Percentiles rank a stretch among this genome's conserved stretches.
These are phyloP conservation scores for Boletus huronensis DNA, from an alignment of 768 basidiomycete species.

Conservation along the genomic window DNA sequence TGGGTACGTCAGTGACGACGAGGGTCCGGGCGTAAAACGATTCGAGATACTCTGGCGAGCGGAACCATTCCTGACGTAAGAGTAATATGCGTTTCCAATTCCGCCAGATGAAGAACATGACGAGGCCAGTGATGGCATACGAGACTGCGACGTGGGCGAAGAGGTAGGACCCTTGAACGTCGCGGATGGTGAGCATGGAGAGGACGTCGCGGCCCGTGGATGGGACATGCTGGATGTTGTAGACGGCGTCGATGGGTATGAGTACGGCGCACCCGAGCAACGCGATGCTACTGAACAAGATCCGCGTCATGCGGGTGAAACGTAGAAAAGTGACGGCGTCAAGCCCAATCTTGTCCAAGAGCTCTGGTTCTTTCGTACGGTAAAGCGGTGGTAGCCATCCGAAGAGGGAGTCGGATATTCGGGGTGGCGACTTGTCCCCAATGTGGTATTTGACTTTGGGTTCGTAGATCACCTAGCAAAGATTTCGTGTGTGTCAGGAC, in stretches of 20 bases:
- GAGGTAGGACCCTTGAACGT: slow-evolving; percentile 66
- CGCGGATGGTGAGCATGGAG: slow-evolving; percentile 82
- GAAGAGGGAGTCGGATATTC: slow-evolving; percentile 76
- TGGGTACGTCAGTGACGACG: slow-evolving; percentile 74
- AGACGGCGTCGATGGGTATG: slow-evolving; percentile 82
- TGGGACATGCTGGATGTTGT: slow-evolving; percentile 69
- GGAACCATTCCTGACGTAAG: slow-evolving; percentile 85
- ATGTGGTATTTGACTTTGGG: slow-evolving; percentile 91
- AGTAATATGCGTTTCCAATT: slow-evolving; percentile 78
- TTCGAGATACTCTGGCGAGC: slow-evolving; percentile 80
- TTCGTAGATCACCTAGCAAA: slow-evolving; percentile 74
- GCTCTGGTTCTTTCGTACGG: slow-evolving; percentile 81
- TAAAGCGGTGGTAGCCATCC: slow-evolving; percentile 90
- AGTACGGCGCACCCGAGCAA: slow-evolving; percentile 66
- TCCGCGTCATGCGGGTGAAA: slow-evolving; percentile 82
- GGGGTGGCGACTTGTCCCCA: slow-evolving; percentile 72
- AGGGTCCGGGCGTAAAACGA: slow-evolving; percentile 95
- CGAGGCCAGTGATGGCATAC: slow-evolving; percentile 74
- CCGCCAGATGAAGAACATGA: slow-evolving; percentile 66
- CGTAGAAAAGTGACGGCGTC: slow-evolving; percentile 93
- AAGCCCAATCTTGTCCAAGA: slow-evolving; percentile 83
- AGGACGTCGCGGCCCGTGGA: slow-evolving; percentile 53
- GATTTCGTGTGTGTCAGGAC: neutral
- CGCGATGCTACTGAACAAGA: slow-evolving; percentile 64
- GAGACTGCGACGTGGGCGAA: slow-evolving; percentile 83